A percentile compares a stretch with the other conserved stretches of the same genome.
phyloP scores from a whole-genome alignment of 139 green algal species.

The Chlamydomonas sp. region DNA sequence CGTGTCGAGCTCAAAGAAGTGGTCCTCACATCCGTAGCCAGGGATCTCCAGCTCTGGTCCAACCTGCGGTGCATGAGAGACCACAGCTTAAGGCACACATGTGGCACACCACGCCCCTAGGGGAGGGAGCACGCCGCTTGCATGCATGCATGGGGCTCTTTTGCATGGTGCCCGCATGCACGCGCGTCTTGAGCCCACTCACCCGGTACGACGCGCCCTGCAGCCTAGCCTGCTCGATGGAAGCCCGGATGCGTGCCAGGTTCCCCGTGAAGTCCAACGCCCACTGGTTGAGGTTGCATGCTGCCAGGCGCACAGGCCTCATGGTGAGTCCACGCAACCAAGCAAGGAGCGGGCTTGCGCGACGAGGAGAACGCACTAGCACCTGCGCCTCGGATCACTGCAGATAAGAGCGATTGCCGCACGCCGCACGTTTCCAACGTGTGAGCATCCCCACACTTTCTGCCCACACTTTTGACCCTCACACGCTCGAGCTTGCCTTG shows the following conservation, averaged over 20 bases:
- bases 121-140: not conserved
- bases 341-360: no score
- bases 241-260: slow-evolving; percentile 63
- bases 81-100: not conserved
- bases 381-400: no score
- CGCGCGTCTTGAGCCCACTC: not conserved
- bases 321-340: no score
- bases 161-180: not conserved
- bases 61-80: slow-evolving; percentile 35
- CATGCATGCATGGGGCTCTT: not conserved
- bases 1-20: slow-evolving; percentile 92
- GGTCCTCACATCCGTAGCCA: slow-evolving; percentile 98
- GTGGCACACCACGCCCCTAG: not conserved
- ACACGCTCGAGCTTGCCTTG: no score
- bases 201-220: slow-evolving; percentile 73
- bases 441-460: no score
- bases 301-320: slow-evolving; percentile 62
- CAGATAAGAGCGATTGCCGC: no score
- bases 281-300: slow-evolving; percentile 97
- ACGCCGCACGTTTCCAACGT: no score
- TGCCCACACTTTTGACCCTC: no score
- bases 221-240: slow-evolving; percentile 62
- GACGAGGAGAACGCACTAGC: no score
- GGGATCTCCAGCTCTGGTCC: slow-evolving; percentile 92
- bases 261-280: slow-evolving; percentile 96